phyloP scores from a whole-genome alignment of 1,284 basidiomycete species.

The Heimioporus retisporus region DNA sequence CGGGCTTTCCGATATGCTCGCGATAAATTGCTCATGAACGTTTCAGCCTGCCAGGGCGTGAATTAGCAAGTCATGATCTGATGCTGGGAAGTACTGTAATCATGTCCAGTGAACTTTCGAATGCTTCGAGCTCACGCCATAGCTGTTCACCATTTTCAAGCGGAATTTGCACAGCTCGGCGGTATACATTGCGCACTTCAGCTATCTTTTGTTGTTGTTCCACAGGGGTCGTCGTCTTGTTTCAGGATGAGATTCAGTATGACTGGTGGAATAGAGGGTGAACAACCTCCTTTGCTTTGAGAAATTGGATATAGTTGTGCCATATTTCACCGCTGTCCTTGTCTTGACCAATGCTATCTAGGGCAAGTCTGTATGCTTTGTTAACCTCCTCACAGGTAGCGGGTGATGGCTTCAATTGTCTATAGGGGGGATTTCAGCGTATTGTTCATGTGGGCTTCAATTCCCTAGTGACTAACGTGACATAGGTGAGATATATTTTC shows the following conservation, averaged over 20 bases:
- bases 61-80: slow-evolving; percentile 9
- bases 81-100: slow-evolving; percentile 69
- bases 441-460: slow-evolving; percentile 11
- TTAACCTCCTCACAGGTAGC: slow-evolving; percentile 80
- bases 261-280: slow-evolving; percentile 5
- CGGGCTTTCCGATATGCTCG: slow-evolving; percentile 95
- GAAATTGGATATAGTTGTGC: slow-evolving; percentile 86
- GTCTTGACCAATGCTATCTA: slow-evolving; percentile 92
- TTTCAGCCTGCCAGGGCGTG: slow-evolving; percentile 77
- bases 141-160: slow-evolving; percentile 94
- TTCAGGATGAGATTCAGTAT: slow-evolving; percentile 14
- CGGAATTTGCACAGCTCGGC: slow-evolving; percentile 94
- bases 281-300: slow-evolving; percentile 82
- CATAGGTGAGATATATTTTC: slow-evolving; percentile 88
- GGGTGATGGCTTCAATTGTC: slow-evolving; percentile 66
- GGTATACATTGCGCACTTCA: slow-evolving; percentile 91
- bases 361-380: slow-evolving; percentile 94
- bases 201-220: slow-evolving; percentile 98
- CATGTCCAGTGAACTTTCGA: slow-evolving; percentile 93
- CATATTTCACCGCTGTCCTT: slow-evolving; percentile 82
- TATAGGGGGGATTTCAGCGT: slow-evolving; percentile 37
- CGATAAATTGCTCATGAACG: slow-evolving; percentile 90
- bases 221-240: slow-evolving; percentile 84
- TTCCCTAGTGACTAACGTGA: slow-evolving; percentile 63
- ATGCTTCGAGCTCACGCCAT: slow-evolving; percentile 96